A percentile compares a stretch with the other conserved stretches of the same genome.
These are phyloP conservation scores for Penstemon barbatus DNA, from an alignment of 257 asterid genomes.

Conservation along the genomic window DNA sequence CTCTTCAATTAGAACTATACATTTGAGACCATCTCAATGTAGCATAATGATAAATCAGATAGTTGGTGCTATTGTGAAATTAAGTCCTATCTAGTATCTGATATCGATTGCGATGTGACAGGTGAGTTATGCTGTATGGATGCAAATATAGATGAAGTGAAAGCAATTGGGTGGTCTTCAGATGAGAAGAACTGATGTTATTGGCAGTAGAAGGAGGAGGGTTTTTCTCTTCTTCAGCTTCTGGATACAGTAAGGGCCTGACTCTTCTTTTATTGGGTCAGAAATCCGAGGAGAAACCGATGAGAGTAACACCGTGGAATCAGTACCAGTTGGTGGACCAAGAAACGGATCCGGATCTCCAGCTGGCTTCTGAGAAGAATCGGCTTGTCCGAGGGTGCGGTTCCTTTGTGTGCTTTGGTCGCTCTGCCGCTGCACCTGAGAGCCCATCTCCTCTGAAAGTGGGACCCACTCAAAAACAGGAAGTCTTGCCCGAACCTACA, in stretches of 20 bases:
- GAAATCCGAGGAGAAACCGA: conserved; percentile 85
- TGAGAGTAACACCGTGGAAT: conserved; percentile 98
- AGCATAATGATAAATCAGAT: not conserved
- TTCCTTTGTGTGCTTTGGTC: conserved; percentile 84
- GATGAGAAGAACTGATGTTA: conserved; percentile 97
- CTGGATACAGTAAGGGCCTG: conserved; percentile 96
- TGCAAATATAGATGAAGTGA: conserved; percentile 26
- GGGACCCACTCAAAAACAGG: conserved; percentile 64
- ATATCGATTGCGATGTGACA: conserved; percentile 22
- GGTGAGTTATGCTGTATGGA: conserved; percentile 25
- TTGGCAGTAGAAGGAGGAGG: conserved; percentile 99
- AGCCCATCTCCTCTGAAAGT: conserved; percentile 69
- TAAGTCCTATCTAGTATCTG: conserved; percentile 15
- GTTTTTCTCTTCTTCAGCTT: conserved; percentile 97
- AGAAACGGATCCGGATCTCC: conserved; percentile 76
- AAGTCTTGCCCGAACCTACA: conserved; percentile 42
- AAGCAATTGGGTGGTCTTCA: conserved; percentile 44
- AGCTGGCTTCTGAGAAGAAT: conserved; percentile 89
- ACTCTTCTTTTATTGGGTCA: conserved; percentile 89
- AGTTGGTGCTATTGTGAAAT: not conserved
- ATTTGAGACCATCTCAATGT: conserved; percentile 12
- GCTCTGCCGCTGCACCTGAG: conserved; percentile 71
- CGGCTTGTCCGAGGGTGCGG: conserved; percentile 74
- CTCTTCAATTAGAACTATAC: not conserved
- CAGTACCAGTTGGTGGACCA: conserved; percentile 97